Evolutionary conservation across 2,329 filamentous ascomycete species (phyloP), one percentile per base, ranked within the genome.

Genomic region (Colletotrichum plurivorum): DNA sequence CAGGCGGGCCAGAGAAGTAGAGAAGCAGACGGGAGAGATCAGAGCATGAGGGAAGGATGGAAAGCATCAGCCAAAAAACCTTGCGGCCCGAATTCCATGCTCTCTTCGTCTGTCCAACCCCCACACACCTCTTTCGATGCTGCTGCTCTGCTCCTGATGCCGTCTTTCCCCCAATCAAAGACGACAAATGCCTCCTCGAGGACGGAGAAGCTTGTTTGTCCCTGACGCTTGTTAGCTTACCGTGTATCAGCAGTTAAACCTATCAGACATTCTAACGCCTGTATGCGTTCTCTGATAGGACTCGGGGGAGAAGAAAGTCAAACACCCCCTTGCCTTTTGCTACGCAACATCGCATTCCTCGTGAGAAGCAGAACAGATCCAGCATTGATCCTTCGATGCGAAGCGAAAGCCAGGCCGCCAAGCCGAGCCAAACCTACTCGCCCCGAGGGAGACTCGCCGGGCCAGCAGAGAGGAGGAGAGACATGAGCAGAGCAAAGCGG

Each of bases 31-130:
- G 8, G 10, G 31, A 36, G 31, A 36, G 31, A 36, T 8, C 31
- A 36, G 8, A 36, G 31, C 31, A 36, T 1, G 31, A 36, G 7
- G 31, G 8, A 36, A 9, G 31, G 46, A 25, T 25, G 22, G 22
- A 25, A 5, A 39, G 36, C 48, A 54, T 54, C 46, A 59, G 48
- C 54, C 48, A 65, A 51, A 25, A 25, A 67, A 53, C 52, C 64
- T 57, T 55, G 59, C 55, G 66, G 49, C 49, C 66, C 55, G 61
- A 66, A 65, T 58, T 39, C 55, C 49, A 69, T 43, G 66, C 54
- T 25, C 22, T 25, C 22, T 5, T 48, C 66, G 27, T 41, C 48
- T 51, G 31, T 36, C 31, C 27, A 31, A 65, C 49, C 61, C 66
- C 66, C 52, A 60, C 60, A 63, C 31, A 39, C 60, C 66, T 49